Conservation (phyloP, 257 asterid species). For the Orobanche coerulescens region DNA sequence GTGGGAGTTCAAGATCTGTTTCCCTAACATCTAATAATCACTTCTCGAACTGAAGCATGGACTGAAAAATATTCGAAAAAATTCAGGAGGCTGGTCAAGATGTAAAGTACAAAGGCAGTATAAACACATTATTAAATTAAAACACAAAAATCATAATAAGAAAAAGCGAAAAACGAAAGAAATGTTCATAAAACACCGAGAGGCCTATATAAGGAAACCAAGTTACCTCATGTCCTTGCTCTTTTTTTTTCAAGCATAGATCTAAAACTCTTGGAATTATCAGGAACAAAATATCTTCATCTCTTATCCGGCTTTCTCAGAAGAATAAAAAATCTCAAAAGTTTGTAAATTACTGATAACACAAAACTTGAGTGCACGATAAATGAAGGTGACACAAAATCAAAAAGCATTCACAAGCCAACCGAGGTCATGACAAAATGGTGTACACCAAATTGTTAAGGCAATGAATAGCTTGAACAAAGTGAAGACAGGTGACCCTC, state of each 20-base stretch:
- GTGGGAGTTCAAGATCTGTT: background rate
- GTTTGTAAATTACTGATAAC: background rate
- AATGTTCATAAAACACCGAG: background rate
- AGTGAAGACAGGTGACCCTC: background rate
- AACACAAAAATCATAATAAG: no score
- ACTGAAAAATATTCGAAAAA: slow-evolving; percentile 4
- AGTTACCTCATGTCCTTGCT: background rate
- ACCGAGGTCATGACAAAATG: background rate
- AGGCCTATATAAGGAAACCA: background rate
- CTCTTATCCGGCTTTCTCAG: background rate
- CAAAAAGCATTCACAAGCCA: background rate
- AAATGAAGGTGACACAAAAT: background rate
- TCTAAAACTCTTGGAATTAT: background rate
- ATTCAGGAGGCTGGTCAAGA: background rate
- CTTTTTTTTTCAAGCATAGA: background rate
- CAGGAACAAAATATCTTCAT: background rate
- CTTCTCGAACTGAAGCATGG: background rate
- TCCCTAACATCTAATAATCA: background rate
- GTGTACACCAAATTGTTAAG: background rate
- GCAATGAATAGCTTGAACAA: background rate
- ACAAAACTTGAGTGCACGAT: background rate
- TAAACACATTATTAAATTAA: no score
- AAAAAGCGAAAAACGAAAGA: no score
- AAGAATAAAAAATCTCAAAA: background rate
- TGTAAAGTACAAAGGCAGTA: background rate